A percentile compares a stretch with the other conserved stretches of the same genome.
Evolutionary conservation across 2,329 filamentous ascomycete species (phyloP).

Genomic region (Byssochlamys sp.): DNA sequence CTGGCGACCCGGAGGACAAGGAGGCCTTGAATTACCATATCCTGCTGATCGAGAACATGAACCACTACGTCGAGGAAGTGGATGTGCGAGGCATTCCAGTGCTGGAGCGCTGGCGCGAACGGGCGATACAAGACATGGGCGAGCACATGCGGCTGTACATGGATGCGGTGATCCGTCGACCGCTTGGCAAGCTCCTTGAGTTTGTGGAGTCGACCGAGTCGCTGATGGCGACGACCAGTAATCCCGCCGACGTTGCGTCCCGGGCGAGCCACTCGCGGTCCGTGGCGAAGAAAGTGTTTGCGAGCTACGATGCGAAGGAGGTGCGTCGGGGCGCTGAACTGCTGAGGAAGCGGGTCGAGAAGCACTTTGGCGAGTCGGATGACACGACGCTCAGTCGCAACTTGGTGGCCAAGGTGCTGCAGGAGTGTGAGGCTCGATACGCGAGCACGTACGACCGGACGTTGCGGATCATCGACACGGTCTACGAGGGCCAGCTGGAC

Average conservation of each 20-base stretch:
- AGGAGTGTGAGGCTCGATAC: slow-evolving; percentile 51
- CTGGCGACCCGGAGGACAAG: slow-evolving; percentile 75
- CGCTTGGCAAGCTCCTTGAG: slow-evolving; percentile 81
- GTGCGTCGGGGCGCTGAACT: slow-evolving; percentile 82
- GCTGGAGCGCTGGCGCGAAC: slow-evolving; percentile 71
- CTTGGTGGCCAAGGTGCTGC: slow-evolving; percentile 51
- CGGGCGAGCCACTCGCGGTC: slow-evolving; percentile 75
- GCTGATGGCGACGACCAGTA: slow-evolving; percentile 49
- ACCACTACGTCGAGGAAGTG: slow-evolving; percentile 88
- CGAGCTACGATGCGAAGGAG: slow-evolving; percentile 71
- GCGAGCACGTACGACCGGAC: slow-evolving; percentile 44
- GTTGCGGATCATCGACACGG: slow-evolving; percentile 32
- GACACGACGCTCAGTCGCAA: slow-evolving; percentile 56
- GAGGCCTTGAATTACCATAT: slow-evolving; percentile 96
- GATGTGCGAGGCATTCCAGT: slow-evolving; percentile 65
- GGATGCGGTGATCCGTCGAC: slow-evolving; percentile 75
- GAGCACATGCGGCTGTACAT: slow-evolving; percentile 86
- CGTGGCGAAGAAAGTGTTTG: slow-evolving; percentile 76
- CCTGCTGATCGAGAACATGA: slow-evolving; percentile 96
- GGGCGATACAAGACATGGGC: slow-evolving; percentile 65
- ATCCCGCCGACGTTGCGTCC: slow-evolving; percentile 55
- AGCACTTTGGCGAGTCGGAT: slow-evolving; percentile 88
- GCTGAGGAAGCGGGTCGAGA: slow-evolving; percentile 83
- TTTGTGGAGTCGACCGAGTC: slow-evolving; percentile 83
- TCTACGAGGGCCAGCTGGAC: slow-evolving; percentile 39